Evolutionary conservation across 768 basidiomycete species (phyloP), one percentile per base, ranked within the genome.

Genomic region (Calvatia gigantea): DNA sequence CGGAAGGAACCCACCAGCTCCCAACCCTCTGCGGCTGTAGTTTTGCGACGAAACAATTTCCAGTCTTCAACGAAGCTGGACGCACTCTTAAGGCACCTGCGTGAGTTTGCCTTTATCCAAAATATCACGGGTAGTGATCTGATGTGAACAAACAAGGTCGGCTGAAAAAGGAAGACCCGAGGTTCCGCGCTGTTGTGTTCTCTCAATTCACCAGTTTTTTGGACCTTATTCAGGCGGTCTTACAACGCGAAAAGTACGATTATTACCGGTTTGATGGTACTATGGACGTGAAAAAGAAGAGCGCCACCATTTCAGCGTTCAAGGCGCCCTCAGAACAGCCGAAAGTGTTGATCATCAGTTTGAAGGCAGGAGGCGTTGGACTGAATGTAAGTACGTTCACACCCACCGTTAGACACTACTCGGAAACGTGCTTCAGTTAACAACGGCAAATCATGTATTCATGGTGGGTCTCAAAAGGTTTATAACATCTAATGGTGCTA

Each of bases 311-410:
- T 35, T 75, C 82, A 39, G 85, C 85, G 58, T 98, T 98, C 75
- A 89, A 84, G 62, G 71, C 78, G 17, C 72, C 81, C 2, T 86
- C 84, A 5, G 75, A 80, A 54, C 84, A 80, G 60, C 87, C 92
- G 0, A 89, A 92, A 67, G 76, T 95, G 8, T 67, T 93, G 23
- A 79, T 91, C 42, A 73, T 93, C 43, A 90, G 88, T 64, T 68
- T 94, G 67, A 94, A 91, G 67, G 95, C 95, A 3, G 95, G 94
- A 25, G 95, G 95, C 23, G 92, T 94, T 21, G 95, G 94, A 0
- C 66, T 96, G 54, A 94, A 95, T 66, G 85, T 92, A 64, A 62
- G 82, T 67, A 15, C 41, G 25, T 42, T 9, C 19, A 29, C 23
- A 15, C 32, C 46, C 39, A 54, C 14, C 39, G 21, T 38, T 4